Conservation (phyloP, 106 monocot genomes). For the Hemerocallis citrina region DNA sequence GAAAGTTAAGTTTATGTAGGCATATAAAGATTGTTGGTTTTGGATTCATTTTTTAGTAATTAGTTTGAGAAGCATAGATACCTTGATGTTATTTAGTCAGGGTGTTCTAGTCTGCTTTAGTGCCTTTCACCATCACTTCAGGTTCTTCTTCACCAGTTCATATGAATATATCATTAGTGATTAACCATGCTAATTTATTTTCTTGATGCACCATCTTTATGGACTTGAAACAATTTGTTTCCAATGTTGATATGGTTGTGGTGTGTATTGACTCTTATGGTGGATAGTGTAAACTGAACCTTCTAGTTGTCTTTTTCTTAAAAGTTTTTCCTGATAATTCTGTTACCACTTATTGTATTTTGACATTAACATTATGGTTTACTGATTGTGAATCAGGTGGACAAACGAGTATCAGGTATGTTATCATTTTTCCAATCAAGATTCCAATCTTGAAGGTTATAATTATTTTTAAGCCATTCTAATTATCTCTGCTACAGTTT, state of each 20-base stretch:
- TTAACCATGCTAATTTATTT: not conserved
- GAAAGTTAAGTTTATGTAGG: too few species aligned
- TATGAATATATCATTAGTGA: too few species aligned
- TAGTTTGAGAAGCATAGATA: too few species aligned
- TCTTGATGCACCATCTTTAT: not conserved
- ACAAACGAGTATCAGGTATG: conserved; percentile 74
- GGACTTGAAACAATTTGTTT: not conserved
- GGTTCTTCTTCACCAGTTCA: too few species aligned
- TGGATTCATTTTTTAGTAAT: too few species aligned
- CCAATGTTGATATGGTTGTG: not conserved
- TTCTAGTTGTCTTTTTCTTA: not conserved
- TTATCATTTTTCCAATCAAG: not conserved
- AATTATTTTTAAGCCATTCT: too few species aligned
- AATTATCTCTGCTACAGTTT: too few species aligned
- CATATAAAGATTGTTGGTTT: too few species aligned
- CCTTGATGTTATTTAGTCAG: too few species aligned
- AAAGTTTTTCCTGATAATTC: not conserved
- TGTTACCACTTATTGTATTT: not conserved
- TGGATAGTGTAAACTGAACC: not conserved
- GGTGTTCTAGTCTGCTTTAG: too few species aligned
- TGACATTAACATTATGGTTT: conserved; percentile 15
- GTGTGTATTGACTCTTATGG: not conserved
- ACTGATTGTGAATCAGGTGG: conserved; percentile 54
- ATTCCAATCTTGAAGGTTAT: not conserved
- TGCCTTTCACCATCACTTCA: too few species aligned